Evolutionary conservation across 1,284 basidiomycete genomes (phyloP).

Genomic region (Wallemia mellicola): DNA sequence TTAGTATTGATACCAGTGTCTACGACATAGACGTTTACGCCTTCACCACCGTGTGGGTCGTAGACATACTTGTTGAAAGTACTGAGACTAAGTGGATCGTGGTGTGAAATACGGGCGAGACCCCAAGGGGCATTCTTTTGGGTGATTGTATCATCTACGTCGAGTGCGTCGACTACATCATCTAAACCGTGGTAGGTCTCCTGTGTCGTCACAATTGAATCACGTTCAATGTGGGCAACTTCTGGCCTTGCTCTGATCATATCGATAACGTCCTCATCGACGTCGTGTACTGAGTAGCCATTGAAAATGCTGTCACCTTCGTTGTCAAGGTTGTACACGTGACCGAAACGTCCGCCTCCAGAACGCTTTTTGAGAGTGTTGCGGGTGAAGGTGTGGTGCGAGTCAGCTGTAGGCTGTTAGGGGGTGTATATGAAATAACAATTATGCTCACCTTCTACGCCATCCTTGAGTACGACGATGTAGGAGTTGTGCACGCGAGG

Average conservation of each 20-base stretch:
- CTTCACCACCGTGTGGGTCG: conserved; percentile 43
- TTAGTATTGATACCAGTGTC: conserved; percentile 51
- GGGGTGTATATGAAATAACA: too few species aligned
- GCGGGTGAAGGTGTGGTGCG: conserved; percentile 1
- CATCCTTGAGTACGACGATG: conserved; percentile 60
- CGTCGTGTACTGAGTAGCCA: conserved; percentile 51
- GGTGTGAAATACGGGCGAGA: conserved; percentile 81
- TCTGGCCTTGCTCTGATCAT: conserved; percentile 60
- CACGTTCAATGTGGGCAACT: conserved; percentile 72
- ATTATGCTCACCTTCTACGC: conserved; percentile 25
- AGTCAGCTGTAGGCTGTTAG: conserved; percentile 2
- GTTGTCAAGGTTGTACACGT: conserved; percentile 29
- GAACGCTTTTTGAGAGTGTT: neutral
- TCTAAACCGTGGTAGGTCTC: conserved; percentile 16
- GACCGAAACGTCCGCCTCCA: conserved; percentile 25
- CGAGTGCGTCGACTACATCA: conserved; percentile 8
- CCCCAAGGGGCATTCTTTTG: conserved; percentile 81
- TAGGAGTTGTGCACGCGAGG: conserved; percentile 58
- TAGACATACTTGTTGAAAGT: conserved; percentile 74
- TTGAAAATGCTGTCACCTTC: conserved; percentile 18
- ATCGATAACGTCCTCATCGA: conserved; percentile 41
- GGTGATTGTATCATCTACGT: conserved; percentile 14
- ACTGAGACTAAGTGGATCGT: conserved; percentile 37
- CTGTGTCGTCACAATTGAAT: conserved; percentile 55
- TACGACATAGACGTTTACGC: conserved; percentile 51